phyloP scores from a whole-genome alignment of 208 protist genomes.

The Herpetomonas tarakana region DNA sequence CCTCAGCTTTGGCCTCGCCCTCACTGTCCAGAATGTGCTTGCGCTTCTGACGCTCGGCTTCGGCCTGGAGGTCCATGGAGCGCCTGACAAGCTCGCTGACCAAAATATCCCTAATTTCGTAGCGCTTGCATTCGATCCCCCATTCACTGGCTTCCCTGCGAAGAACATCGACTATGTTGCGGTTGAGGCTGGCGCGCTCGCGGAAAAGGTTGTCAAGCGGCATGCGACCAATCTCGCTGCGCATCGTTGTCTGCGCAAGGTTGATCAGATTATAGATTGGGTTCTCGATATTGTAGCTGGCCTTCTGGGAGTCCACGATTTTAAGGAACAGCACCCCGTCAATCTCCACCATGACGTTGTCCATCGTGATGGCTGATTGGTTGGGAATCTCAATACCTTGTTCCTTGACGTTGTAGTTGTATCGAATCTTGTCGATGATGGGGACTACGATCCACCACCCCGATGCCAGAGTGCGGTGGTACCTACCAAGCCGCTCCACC shows the following conservation, averaged over 20 bases:
- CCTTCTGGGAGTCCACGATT: conserved; percentile 90
- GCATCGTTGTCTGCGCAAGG: conserved; percentile 97
- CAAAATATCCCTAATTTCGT: conserved; percentile 96
- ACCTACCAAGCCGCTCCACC: conserved; percentile 94
- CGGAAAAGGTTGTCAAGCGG: conserved; percentile 93
- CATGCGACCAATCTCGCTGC: conserved; percentile 94
- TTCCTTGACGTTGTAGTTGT: conserved; percentile 95
- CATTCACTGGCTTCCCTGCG: conserved; percentile 90
- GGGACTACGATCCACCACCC: conserved; percentile 93
- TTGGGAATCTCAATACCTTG: conserved; percentile 88
- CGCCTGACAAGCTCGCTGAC: conserved; percentile 91
- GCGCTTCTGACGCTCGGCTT: conserved; percentile 95
- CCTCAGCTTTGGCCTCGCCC: conserved; percentile 79
- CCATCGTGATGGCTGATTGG: conserved; percentile 92
- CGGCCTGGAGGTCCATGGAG: conserved; percentile 96
- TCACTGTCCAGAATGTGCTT: conserved; percentile 94
- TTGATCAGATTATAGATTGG: conserved; percentile 95
- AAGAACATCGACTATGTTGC: conserved; percentile 90
- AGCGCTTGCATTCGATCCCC: conserved; percentile 95
- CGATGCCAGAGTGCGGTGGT: conserved; percentile 86
- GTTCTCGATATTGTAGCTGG: conserved; percentile 95
- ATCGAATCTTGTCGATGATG: conserved; percentile 93
- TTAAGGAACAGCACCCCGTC: conserved; percentile 94
- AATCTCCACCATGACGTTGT: conserved; percentile 96
- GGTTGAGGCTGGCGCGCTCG: conserved; percentile 92